Evolutionary conservation across 1,139 yeast species (phyloP), one percentile per base, ranked within the genome.

Genomic region (Yamadazyma dushanensis): DNA sequence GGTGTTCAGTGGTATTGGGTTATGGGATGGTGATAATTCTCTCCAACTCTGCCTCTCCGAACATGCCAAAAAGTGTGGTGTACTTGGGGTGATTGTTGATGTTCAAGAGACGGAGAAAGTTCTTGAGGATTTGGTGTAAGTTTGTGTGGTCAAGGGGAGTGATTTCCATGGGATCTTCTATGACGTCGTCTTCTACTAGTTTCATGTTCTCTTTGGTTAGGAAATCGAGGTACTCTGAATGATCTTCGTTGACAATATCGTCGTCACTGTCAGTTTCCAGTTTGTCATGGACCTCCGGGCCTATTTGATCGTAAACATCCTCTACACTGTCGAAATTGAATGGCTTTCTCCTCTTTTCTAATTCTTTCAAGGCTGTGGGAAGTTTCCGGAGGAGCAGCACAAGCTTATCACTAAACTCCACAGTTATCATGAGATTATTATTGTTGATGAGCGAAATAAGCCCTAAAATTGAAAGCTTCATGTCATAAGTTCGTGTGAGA

Each of bases 141-240:
- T 90, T 81, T 28, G 90, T 62, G 28, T 66, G 63, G 50, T 92
- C 97, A 40, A 92, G 65, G 1, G 95, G 82, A 2, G 89, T 83
- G 34, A 83, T 80, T 3, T 84, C 76, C 46, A 87, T 70, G 3
- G 96, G 90, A 58, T 92, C 96, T 51, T 89, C 97, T 17, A 73
- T 75, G 5, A 85, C 57, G 26, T 72, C 79, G 17, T 80, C 87
- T 31, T 78, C 78, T 14, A 66, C 74, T 61, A 69, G 37, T 61
- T 67, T 17, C 61, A 71, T 4, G 57, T 47, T 30, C 51, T 63
- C 45, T 68, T 65, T 36, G 66, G 51, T 37, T 59, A 71, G 36
- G 54, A 62, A 35, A 70, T 66, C 49, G 16, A 61, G 67, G 11
- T 61, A 70, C 13, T 57, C 72, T 8, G 56, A 72, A 3, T 62